phyloP scores from a whole-genome alignment of 257 asterid species.

The Craterostigma plantagineum region DNA sequence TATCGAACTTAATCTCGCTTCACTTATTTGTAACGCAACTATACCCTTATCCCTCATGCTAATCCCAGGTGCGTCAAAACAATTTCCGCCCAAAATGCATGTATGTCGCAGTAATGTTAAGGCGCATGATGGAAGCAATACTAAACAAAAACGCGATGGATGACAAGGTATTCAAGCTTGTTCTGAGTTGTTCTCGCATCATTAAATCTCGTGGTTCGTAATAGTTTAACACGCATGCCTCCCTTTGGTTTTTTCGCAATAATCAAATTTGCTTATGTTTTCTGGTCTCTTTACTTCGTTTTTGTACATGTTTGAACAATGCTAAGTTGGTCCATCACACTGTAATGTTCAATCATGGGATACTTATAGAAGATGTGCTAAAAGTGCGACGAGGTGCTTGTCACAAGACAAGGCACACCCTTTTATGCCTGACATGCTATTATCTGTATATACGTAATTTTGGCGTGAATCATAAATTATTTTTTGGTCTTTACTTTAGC shows the following conservation, averaged over 20 bases:
- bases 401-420: too few relatives aligned
- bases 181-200: constrained; percentile 2
- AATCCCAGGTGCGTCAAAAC: constrained; percentile 45
- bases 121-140: constrained; percentile 94
- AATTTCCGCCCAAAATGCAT: constrained; percentile 89
- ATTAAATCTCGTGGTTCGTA: neutral
- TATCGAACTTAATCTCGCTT: neutral
- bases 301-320: too few relatives aligned
- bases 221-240: neutral
- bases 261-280: neutral
- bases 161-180: constrained; percentile 49
- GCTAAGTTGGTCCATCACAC: too few relatives aligned
- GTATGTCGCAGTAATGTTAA: constrained; percentile 86
- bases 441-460: too few relatives aligned
- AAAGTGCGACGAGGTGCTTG: too few relatives aligned
- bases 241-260: neutral
- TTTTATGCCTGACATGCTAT: too few relatives aligned
- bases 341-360: too few relatives aligned
- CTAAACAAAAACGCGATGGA: constrained; percentile 91
- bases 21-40: neutral
- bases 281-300: neutral
- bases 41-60: too few relatives aligned
- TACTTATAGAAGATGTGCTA: too few relatives aligned
- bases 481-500: too few relatives aligned
- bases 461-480: too few relatives aligned